Evolutionary conservation across 768 basidiomycete genomes (phyloP), one percentile per base, ranked within the genome.

Genomic region (Cyclocybe cylindracea): DNA sequence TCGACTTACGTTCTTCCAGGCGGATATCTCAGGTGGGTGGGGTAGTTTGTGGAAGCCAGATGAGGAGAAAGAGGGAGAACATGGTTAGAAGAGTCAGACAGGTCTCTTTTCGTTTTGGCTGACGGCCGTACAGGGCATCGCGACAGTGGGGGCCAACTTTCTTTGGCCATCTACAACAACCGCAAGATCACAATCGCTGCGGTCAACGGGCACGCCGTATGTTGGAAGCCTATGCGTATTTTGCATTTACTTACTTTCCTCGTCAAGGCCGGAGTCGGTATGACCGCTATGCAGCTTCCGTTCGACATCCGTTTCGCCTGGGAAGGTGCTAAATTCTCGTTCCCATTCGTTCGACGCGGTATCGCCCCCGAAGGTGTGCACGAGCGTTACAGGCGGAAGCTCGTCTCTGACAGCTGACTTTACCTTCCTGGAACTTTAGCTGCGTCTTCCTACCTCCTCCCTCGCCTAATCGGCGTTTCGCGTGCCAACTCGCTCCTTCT

Each of bases 101-200:
- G 14, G 24, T 11, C 33, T 40, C 33, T 43, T 5, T 33, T 18
- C 14, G 39, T 9, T 37, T 4, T 11, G 9, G 29, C 8, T 10
- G 10, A 39, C 52, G 19, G 29, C 35, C 10, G 16, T 31, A 32
- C 44, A 48, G 78, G 77, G 7, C 77, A 79, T 60, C 67, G 80
- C 34, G 82, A 84, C 53, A 55, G 65, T 4, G 82, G 82, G 39
- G 82, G 82, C 3, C 55, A 65, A 31, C 68, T 78, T 6, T 60
- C 79, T 16, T 57, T 84, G 42, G 71, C 73, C 7, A 75, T 83
- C 44, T 75, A 76, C 46, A 70, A 72, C 5, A 84, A 80, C 64
- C 76, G 80, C 41, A 84, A 84, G 60, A 71, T 84, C 10, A 80
- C 80, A n/a, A 76, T 80, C 35, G 71, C 68, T 10, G 78, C 78